These are phyloP conservation scores for Microbotryum saponariae DNA, from an alignment of 1,284 basidiomycete species.

Conservation along the genomic window DNA sequence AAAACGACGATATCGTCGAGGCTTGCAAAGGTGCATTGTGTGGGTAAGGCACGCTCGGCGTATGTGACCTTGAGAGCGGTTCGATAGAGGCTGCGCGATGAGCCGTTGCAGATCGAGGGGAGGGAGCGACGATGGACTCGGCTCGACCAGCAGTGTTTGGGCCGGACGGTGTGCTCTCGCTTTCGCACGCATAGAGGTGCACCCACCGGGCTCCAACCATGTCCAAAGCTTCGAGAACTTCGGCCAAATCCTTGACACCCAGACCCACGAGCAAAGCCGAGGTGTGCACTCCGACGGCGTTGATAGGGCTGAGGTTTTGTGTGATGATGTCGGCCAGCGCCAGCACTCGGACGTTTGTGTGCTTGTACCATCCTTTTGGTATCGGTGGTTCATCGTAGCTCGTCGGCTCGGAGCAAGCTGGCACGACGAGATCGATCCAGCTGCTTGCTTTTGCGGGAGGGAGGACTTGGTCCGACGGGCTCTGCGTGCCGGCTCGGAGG, in stretches of 20 bases:
- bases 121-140: background rate
- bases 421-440: constrained; percentile 25
- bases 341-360: constrained; percentile 31
- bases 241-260: constrained; percentile 10
- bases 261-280: constrained; percentile 25
- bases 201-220: constrained; percentile 30
- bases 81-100: constrained; percentile 1
- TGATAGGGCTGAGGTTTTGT: constrained; percentile 30
- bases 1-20: constrained; percentile 11
- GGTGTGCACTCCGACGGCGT: constrained; percentile 28
- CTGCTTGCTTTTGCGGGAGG: constrained; percentile 12
- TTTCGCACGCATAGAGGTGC: constrained; percentile 17
- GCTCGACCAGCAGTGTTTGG: background rate
- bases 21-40: constrained; percentile 17
- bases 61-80: constrained; percentile 1
- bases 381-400: constrained; percentile 26
- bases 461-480: constrained; percentile 12
- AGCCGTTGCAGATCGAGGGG: background rate
- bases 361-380: constrained; percentile 14
- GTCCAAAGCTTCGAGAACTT: constrained; percentile 25
- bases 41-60: constrained; percentile 19
- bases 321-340: constrained; percentile 31
- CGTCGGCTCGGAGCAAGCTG: constrained; percentile 14
- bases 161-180: background rate
- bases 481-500: background rate